Base-by-base conservation (phyloP, 1,284 basidiomycete species). In the Apiotrichum laibachii region DNA sequence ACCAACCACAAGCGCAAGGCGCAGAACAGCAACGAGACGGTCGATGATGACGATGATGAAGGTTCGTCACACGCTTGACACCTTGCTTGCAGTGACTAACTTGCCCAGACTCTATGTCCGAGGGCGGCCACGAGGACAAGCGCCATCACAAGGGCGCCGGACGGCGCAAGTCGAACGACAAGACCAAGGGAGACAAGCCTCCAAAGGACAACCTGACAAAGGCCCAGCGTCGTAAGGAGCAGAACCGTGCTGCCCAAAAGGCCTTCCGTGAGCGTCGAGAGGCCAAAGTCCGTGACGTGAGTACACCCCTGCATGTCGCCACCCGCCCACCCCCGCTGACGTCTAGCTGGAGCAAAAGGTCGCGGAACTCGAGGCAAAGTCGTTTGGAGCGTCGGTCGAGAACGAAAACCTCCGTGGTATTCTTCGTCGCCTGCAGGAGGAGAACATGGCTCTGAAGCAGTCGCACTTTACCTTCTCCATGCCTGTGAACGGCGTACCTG, bases 211-310 rank as follows among this genome's bases (percentile, higher is more conserved):
- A 68, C 42, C 48, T 60, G 18, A 70, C 58, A 44, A 77, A 77
- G 61, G 74, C 76, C 7, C 70, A 71, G 37, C 70, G 72, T 44
- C 65, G 79, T 34, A 79, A 79, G 67, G 78, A 79, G 57, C 78
- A 79, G 65, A 79, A 79, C 56, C 65, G 79, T 31, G 74, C 75
- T 1, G 79, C 79, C 1, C 79, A 80, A 63, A 77, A 78, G 59
- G 78, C 77, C 0, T 80, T 80, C 70, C 62, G 79, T 16, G 78
- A 80, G 60, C 60, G 79, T 11, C 66, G 76, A 13, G 79, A 80
- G 61, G 69, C 71, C 18, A 72, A 75, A 40, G 77, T 79, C 57
- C 75, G 73, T 55, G 73, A 77, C 55, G 77, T 78, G 60, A 70
- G 77, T 71, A 22, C 43, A 35, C 33, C 18, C 1, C 5, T 10